Base-by-base conservation (phyloP, 1,284 basidiomycete genomes). In the Vanrija humicola region DNA sequence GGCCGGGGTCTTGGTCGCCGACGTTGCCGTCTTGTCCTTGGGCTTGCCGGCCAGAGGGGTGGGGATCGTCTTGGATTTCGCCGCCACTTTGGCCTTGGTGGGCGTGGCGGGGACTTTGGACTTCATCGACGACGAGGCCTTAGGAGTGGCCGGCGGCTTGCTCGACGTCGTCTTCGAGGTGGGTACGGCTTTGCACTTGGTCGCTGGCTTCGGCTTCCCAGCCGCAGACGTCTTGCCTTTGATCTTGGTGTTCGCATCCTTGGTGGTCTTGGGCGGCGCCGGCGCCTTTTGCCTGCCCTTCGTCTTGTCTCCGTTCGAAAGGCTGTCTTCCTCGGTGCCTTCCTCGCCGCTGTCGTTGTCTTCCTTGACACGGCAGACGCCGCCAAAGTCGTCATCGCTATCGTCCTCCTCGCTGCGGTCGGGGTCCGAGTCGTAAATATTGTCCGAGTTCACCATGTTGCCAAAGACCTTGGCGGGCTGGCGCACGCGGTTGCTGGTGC, bases 341-440 rank as follows among this genome's bases (percentile, higher is more conserved):
- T 59, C 55, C 5, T 57, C 56, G 43, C 64, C 56, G 8, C 62
- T 12, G 34, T 34, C 34, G 29, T 63, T 61, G 23, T 55, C 48
- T 7, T 55, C 55, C 15, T 48, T 50, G 19, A 53, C 46, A 21
- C 62, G 61, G 18, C 58, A 54, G 3, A 54, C 55, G 43, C 61
- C 55, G 9, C 63, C 42, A 25, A 23, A 19, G 23, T 54, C 47
- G 47, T 81, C 75, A 66, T 89, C 53, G 47, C 50, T 6, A 46
- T 25, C 21, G n/a, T 43, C 10, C 42, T 9, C 40, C 8, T n/a
- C 44, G 15, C 21, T 23, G 21, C 21, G 5, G 21, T 45, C 26
- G 28, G 44, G 12, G 7, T 21, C 23, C 3, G 28, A 25, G n/a
- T 25, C 44, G 14, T 15, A n/a, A 4, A 46, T 25, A 10, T 21